Evolutionary conservation across 2,329 filamentous ascomycete species (phyloP), one percentile per base, ranked within the genome.

Genomic region (Penicillium sp.): DNA sequence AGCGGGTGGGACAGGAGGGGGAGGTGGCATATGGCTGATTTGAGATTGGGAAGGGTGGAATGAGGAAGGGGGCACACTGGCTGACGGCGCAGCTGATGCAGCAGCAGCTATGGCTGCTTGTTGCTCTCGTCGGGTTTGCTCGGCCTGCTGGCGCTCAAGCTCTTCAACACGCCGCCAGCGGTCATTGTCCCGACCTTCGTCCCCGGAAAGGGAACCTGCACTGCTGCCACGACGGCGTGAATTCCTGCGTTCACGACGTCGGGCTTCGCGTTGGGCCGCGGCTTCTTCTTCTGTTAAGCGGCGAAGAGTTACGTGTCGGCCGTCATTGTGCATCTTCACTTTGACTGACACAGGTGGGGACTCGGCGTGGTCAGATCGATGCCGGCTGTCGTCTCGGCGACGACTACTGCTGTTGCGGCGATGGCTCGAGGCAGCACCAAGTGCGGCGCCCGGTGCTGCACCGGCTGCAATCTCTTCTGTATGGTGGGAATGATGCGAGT

Each of bases 271-370:
- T 62, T 84, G 84, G 6, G 84, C 84, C 10, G 83, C 84, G 14
- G 85, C 85, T 76, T 88, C 86, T 73, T 86, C 82, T 66, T 86
- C 84, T 11, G 84, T 86, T 28, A 89, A 75, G 12, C 85, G 78
- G 31, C 86, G 80, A 7, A 89, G 78, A 2, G 86, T 89, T 38
- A 89, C 85, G 67, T 86, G 84, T 7, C 85, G 81, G 25, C 85
- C 85, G 63, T 88, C 85, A 59, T 84, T 82, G 72, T 88, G 85
- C 81, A 88, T 86, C 69, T 87, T 86, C 43, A 88, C 82, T 71
- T 88, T 87, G 57, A 89, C 82, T 34, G 83, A 86, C 49, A 88
- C 84, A 2, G 85, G 84, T n/a, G 84, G 85, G 0, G 84, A 85
- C 25, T 78, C 79, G 34, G 81, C 74, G 61, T 79, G 79, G 48